These are phyloP conservation scores for Microglena sp. DNA, from an alignment of 139 green algal species.

Conservation along the genomic window DNA sequence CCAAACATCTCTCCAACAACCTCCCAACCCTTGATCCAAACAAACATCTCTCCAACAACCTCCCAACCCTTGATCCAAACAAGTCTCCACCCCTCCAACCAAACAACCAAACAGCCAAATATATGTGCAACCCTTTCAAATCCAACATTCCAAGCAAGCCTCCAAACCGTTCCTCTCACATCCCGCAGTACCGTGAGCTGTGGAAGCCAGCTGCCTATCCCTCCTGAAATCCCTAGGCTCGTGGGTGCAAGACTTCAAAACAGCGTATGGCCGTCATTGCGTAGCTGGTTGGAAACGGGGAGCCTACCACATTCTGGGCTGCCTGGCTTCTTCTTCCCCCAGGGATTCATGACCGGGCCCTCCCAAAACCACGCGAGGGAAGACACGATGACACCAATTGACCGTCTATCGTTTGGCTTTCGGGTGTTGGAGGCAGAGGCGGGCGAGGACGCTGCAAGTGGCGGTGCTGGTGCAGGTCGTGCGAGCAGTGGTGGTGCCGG, in stretches of 20 bases:
- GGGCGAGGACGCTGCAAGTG: neutral
- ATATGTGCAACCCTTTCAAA: too few species aligned
- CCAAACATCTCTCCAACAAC: too few species aligned
- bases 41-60: too few species aligned
- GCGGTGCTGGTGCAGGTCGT: neutral
- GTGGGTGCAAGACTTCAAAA: slow-evolving; percentile 61
- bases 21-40: too few species aligned
- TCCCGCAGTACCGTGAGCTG: too few species aligned
- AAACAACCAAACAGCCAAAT: too few species aligned
- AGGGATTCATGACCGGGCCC: slow-evolving; percentile 71
- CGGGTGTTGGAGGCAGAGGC: slow-evolving; percentile 15
- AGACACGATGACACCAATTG: slow-evolving; percentile 52
- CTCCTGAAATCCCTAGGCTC: slow-evolving; percentile 60
- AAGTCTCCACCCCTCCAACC: too few species aligned
- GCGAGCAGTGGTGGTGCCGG: too few species aligned
- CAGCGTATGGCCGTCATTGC: slow-evolving; percentile 51
- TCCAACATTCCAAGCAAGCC: too few species aligned
- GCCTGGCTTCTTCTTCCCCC: slow-evolving; percentile 74
- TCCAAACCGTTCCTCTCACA: too few species aligned
- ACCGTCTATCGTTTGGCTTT: slow-evolving; percentile 58
- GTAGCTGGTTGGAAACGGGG: slow-evolving; percentile 51
- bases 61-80: too few species aligned
- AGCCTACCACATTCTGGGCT: slow-evolving; percentile 71
- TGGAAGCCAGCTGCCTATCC: slow-evolving; percentile 65
- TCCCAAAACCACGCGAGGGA: slow-evolving; percentile 68